Evolutionary conservation across 176 grass and related monocot species (phyloP).

Genomic region (Paspalum vaginatum): DNA sequence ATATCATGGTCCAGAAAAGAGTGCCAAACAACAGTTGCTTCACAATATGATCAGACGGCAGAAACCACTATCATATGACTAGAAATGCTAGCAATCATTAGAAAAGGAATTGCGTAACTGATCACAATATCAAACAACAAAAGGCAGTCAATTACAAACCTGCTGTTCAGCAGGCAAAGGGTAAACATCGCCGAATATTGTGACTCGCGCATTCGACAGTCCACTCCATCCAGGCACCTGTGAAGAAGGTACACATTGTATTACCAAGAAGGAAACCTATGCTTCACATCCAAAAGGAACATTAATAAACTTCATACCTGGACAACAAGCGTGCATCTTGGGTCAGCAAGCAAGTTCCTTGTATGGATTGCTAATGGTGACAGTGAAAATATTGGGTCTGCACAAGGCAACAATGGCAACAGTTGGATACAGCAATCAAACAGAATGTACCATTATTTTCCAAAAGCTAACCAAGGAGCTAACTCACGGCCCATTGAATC

Average conservation of each 20-base stretch:
- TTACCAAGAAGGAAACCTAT: conserved; percentile 12
- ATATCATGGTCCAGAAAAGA: background rate
- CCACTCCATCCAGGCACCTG: conserved; percentile 99
- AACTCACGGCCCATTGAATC: conserved; percentile 95
- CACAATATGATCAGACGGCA: background rate
- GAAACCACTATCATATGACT: conserved; percentile 4
- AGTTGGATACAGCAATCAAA: background rate
- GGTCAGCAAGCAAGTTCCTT: conserved; percentile 86
- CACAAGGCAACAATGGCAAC: background rate
- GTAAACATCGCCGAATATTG: conserved; percentile 94
- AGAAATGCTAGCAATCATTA: background rate
- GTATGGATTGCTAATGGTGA: conserved; percentile 97
- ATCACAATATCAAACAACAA: conserved; percentile 26
- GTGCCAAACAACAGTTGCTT: conserved; percentile 8
- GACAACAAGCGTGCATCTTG: conserved; percentile 95
- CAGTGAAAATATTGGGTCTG: conserved; percentile 96
- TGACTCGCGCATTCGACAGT: conserved; percentile 93
- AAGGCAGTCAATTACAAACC: conserved; percentile 48
- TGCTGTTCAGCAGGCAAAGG: conserved; percentile 84
- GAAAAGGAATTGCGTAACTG: conserved; percentile 24
- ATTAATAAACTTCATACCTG: conserved; percentile 58
- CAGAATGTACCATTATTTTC: background rate
- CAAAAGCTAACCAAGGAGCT: conserved; percentile 29
- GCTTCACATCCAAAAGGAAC: conserved; percentile 1
- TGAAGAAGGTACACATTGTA: background rate